Evolutionary conservation across 805 yeast species (phyloP).

Genomic region (Zygotorulaspora sp.): DNA sequence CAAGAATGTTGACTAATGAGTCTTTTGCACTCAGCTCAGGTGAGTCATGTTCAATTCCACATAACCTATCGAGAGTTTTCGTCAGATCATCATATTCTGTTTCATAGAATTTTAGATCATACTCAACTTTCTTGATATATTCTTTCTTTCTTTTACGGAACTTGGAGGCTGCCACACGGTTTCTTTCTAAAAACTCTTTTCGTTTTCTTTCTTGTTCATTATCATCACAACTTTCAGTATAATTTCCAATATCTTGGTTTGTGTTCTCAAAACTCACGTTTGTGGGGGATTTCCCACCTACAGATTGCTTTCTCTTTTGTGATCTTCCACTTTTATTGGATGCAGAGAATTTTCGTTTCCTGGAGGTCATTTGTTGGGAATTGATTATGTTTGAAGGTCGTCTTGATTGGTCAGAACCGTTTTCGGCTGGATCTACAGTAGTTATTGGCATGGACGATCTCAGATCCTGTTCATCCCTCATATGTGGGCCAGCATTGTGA

Average conservation of each 20-base stretch:
- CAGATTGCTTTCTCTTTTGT: slow-evolving; percentile 11
- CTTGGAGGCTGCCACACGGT: slow-evolving; percentile 91
- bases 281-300: slow-evolving; percentile 3
- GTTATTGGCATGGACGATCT: background rate
- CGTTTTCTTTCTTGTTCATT: slow-evolving; percentile 60
- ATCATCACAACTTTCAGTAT: slow-evolving; percentile 39
- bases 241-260: slow-evolving; percentile 5
- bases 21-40: slow-evolving; percentile 7
- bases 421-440: background rate
- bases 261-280: slow-evolving; percentile 1
- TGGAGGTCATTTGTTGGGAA: slow-evolving; percentile 6
- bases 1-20: slow-evolving; percentile 19
- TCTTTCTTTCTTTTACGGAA: slow-evolving; percentile 94
- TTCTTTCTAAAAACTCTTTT: slow-evolving; percentile 76
- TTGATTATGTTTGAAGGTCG: slow-evolving; percentile 6
- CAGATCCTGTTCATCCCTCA: background rate
- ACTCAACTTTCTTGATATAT: slow-evolving; percentile 76
- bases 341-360: slow-evolving; percentile 11
- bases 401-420: background rate
- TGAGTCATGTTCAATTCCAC: slow-evolving; percentile 20
- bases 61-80: slow-evolving; percentile 16
- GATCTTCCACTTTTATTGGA: slow-evolving; percentile 10
- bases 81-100: slow-evolving; percentile 65
- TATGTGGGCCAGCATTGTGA: background rate
- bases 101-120: slow-evolving; percentile 65